Evolutionary conservation across 176 grass and related monocot genomes (phyloP), one percentile per base, ranked within the genome.

Genomic region (Phyllostachys edulis): DNA sequence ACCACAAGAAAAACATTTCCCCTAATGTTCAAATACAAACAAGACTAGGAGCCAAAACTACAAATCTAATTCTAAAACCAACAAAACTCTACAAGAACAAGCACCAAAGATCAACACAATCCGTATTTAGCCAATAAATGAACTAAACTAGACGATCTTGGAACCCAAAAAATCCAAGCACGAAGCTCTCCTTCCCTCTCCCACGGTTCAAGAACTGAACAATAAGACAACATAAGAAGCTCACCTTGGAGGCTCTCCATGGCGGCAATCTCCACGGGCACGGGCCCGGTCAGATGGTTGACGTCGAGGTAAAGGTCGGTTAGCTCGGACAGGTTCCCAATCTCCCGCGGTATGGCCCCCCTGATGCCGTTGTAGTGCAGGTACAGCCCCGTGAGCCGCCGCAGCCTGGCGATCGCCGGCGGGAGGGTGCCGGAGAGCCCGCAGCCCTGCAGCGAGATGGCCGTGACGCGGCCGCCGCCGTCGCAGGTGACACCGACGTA

Each of bases 241-340:
- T 86, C 74, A 99, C 97, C 97, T 91, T 96, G 97, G 56, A 99
- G 97, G 52, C 49, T 93, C 6, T 0, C 41, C 84, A 99, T 87
- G 49, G 72, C 68, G 13, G 77, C 88, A 82, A 94, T 88, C 91
- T 96, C 97, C 1, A 52, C 84, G 0, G 97, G 97, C n/a, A 99
- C 38, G 20, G 77, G 24, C 1, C 97, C 93, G 23, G 71, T 75
- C 73, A 99, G 86, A 47, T 90, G 87, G 69, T 99, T 99, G 0
- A 96, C 90, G 66, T 96, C 91, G 75, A 99, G 87, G 87, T 99
- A 99, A 16, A 99, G 84, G 46, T 99, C 97, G 34, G 80, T 85
- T 80, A 99, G 88, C 79, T 77, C 26, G 41, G 89, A 69, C 8
- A 99, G 76, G 17, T 81, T 88, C 3, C 87, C 91, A 88, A 99